Evolutionary conservation across 371 early-diverging fungal species (phyloP).

Genomic region (Lichtheimia ornata): DNA sequence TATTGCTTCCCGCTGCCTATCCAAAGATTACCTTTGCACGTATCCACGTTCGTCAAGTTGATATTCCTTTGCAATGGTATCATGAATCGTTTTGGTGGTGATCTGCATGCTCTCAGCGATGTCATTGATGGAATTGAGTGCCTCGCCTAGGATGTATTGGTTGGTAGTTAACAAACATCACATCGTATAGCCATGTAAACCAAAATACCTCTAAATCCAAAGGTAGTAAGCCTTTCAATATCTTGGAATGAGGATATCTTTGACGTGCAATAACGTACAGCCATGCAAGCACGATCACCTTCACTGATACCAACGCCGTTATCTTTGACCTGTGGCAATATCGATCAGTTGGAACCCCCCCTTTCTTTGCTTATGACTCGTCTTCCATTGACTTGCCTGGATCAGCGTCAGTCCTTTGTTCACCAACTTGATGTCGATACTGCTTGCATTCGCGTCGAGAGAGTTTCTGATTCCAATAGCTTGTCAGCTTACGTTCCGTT

Average conservation of each 20-base stretch:
- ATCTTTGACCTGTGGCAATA: constrained; percentile 42
- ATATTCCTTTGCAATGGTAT: constrained; percentile 34
- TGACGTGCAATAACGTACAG: constrained; percentile 66
- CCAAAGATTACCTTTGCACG: too few species aligned
- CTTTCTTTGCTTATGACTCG: too few species aligned
- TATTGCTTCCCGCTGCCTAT: too few species aligned
- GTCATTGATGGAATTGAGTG: constrained; percentile 57
- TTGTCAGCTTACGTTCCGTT: neutral
- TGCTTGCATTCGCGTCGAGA: constrained; percentile 44
- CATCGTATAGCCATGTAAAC: too few species aligned
- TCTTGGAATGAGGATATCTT: constrained; percentile 70
- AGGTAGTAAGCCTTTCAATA: constrained; percentile 48
- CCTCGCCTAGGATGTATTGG: constrained; percentile 35
- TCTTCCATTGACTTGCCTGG: constrained; percentile 17
- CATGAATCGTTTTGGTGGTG: constrained; percentile 35
- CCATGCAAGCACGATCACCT: constrained; percentile 40
- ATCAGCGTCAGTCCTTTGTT: constrained; percentile 39
- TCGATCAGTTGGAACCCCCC: neutral
- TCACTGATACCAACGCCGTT: constrained; percentile 62
- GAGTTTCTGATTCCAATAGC: constrained; percentile 37
- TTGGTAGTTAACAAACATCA: too few species aligned
- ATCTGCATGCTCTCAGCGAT: constrained; percentile 31
- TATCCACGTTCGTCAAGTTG: constrained; percentile 30
- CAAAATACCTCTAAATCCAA: constrained; percentile 69
- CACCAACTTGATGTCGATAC: constrained; percentile 37